These are phyloP conservation scores for Insectozyma bohioensis DNA, from an alignment of 1,139 yeast species.

Conservation along the genomic window DNA sequence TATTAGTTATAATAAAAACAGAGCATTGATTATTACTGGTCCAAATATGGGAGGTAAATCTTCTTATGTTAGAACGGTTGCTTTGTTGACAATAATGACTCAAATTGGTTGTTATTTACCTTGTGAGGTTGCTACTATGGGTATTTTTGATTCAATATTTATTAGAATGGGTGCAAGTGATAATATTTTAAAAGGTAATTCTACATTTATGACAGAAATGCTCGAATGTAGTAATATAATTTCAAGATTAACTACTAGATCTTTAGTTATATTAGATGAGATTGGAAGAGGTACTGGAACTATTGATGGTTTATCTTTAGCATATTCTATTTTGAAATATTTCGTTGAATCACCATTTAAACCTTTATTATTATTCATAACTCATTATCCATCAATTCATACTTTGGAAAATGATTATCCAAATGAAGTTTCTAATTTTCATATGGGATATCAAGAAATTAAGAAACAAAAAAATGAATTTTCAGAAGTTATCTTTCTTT, in stretches of 20 bases:
- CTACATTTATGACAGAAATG: conserved; percentile 78
- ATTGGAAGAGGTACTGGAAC: conserved; percentile 90
- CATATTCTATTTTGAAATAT: conserved; percentile 71
- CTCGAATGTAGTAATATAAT: conserved; percentile 62
- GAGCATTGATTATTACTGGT: conserved; percentile 59
- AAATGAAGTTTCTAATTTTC: conserved; percentile 54
- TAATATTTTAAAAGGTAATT: conserved; percentile 63
- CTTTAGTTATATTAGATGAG: conserved; percentile 78
- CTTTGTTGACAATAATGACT: conserved; percentile 53
- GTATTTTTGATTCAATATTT: conserved; percentile 58
- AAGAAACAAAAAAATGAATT: conserved; percentile 27
- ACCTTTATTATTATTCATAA: conserved; percentile 73
- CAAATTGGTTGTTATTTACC: conserved; percentile 50
- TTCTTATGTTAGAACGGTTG: conserved; percentile 65
- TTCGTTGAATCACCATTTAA: conserved; percentile 44
- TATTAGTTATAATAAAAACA: conserved; percentile 42
- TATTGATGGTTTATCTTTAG: conserved; percentile 84
- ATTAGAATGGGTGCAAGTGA: conserved; percentile 76
- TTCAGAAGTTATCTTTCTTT: conserved; percentile 56
- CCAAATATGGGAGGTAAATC: conserved; percentile 79
- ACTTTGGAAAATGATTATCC: conserved; percentile 45
- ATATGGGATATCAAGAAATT: conserved; percentile 71
- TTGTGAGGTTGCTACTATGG: conserved; percentile 47
- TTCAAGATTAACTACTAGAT: conserved; percentile 40
- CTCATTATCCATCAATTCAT: conserved; percentile 81